Evolutionary conservation across 2,329 filamentous ascomycete species (phyloP), one percentile per base, ranked within the genome.

Genomic region (Claviceps sp.): DNA sequence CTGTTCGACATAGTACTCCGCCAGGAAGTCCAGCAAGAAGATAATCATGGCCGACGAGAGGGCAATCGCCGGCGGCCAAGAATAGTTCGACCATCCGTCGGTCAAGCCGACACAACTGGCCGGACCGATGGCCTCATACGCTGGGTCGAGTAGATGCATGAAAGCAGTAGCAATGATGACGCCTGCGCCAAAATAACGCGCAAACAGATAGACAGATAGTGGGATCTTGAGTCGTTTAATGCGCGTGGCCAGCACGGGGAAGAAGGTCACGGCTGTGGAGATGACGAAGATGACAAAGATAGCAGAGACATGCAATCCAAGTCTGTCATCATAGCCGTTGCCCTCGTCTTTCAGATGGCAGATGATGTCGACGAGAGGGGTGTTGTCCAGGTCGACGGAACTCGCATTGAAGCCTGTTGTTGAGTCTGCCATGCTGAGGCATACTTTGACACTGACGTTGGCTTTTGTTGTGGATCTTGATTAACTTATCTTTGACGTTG

Each of bases 81-180:
- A 66, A 62, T 76, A 80, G 16, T 65, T 57, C 0, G 67, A 70
- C 72, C 77, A 79, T 45, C 68, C 65, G 1, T 71, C 74, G 0
- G 76, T 78, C 67, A 77, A 57, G 34, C 68, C 69, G 5, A 71
- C 67, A 50, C 69, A 71, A 5, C 65, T 65, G 1, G 57, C 58
- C 0, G 68, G 67, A 4, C 68, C 68, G 4, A 77, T 62, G 13
- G 87, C 86, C 53, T 89, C 85, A 54, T 86, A 79, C 4, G 91
- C 90, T 0, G 91, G 90, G 0, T 82, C 84, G 11, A 97, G 76
- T 1, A 91, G 72, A 66, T 96, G 91, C 66, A 96, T 90, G 65
- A 94, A 95, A 0, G 90, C 88, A 1, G 91, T 97, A 4, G 88
- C 86, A 57, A 96, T 80, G 62, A 97, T 96, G 57, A 96, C 89